Base-by-base conservation (phyloP, 2,329 filamentous ascomycete species). In the Colletotrichum tabaci region DNA sequence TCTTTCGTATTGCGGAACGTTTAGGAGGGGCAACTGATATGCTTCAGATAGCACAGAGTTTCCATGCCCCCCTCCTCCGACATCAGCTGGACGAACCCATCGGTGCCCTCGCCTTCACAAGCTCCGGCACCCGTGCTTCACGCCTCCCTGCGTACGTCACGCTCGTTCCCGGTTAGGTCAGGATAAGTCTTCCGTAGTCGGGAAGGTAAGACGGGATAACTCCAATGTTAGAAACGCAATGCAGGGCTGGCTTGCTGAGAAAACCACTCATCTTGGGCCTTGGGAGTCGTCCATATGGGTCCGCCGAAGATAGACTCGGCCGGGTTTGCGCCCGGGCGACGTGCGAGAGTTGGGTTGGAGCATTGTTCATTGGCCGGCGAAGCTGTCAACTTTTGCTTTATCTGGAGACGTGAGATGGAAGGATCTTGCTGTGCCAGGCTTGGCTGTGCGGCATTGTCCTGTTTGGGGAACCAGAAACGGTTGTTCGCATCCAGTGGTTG, bases 41-140 rank as follows among this genome's bases (percentile, higher is more conserved):
- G 64, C 64, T 67, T 71, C 58, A 38, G n/a, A 21, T 26, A 30
- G 58, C n/a, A 12, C 56, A 67, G 52, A 62, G 64, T 67, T 71
- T 62, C 68, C 57, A 67, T 67, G 50, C 50, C 35, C 57, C 68
- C 57, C 62, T 67, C 42, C 44, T 35, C 58, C 64, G n/a, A 71
- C 68, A 67, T 71, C 68, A 71, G 68, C 64, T 67, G 57, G 38
- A 61, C 38, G 50, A 67, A 52, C 46, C 44, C 47, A 52, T 63
- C 44, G 64, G 47, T n/a, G 53, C 35, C 49, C n/a, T 56, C 63
- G 63, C 63, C 63, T 26, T 67, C 44, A 61, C 63, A 57, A 62
- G 67, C 67, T 57, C 50, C 30, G 30, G 30, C 30, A 35, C 30
- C 30, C 50, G 49, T 53, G 63, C 63, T 26, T 61, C 42, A 42